These are phyloP conservation scores for Penicillium salamii DNA, from an alignment of 495 filamentous ascomycete species.

Conservation along the genomic window DNA sequence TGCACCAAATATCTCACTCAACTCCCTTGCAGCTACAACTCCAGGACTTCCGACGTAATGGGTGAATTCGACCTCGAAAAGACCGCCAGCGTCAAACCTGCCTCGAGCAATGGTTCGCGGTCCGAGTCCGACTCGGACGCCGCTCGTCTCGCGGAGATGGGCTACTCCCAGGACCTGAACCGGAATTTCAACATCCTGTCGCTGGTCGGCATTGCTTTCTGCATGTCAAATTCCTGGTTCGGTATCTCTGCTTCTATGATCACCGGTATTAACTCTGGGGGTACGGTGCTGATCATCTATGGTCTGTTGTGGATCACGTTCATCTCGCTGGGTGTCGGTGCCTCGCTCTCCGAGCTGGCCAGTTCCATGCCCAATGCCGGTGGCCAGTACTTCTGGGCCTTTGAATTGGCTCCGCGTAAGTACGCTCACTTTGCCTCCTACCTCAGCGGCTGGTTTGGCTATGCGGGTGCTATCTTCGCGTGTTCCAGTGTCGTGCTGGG, in stretches of 20 bases:
- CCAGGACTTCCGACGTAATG: slow-evolving; percentile 9
- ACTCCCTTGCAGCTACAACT: neutral
- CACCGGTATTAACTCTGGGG: slow-evolving; percentile 60
- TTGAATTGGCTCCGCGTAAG: slow-evolving; percentile 53
- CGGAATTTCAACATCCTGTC: slow-evolving; percentile 58
- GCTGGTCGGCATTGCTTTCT: slow-evolving; percentile 59
- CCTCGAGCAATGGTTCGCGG: slow-evolving; percentile 13
- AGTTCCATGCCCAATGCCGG: slow-evolving; percentile 59
- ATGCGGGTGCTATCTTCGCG: slow-evolving; percentile 56
- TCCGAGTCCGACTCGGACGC: slow-evolving; percentile 29
- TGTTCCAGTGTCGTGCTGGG: slow-evolving; percentile 56
- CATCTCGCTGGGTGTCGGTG: slow-evolving; percentile 53
- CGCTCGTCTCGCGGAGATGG: slow-evolving; percentile 47
- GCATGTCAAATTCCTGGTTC: slow-evolving; percentile 64
- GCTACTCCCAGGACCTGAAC: slow-evolving; percentile 54
- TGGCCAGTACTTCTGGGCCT: slow-evolving; percentile 64
- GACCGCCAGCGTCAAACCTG: slow-evolving; percentile 19
- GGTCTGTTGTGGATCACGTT: slow-evolving; percentile 55
- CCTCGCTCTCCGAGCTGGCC: slow-evolving; percentile 55
- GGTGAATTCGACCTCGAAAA: slow-evolving; percentile 24
- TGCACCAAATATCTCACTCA: too few species aligned
- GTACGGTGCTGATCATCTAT: slow-evolving; percentile 58
- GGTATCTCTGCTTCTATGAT: slow-evolving; percentile 57
- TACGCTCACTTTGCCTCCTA: slow-evolving; percentile 53
- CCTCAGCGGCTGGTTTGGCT: slow-evolving; percentile 56